Evolutionary conservation across 2,329 filamentous ascomycete genomes (phyloP).

Genomic region (Alternaria infectoria): DNA sequence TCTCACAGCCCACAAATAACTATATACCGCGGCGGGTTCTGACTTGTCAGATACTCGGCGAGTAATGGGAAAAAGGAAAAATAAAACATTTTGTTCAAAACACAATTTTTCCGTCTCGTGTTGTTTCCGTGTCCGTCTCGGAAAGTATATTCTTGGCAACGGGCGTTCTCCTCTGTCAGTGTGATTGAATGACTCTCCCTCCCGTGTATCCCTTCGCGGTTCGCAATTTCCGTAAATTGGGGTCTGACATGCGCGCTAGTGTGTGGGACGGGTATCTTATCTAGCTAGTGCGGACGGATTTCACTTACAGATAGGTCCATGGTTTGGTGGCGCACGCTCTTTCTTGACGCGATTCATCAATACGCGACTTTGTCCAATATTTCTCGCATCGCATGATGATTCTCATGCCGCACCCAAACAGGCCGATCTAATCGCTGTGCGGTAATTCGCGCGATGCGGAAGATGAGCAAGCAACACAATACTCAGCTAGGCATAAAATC

Average conservation of each 20-base stretch:
- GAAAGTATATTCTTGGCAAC: constrained; percentile 9
- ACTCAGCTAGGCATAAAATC: not conserved
- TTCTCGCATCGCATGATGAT: not conserved
- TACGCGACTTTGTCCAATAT: not conserved
- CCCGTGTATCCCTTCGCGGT: not conserved
- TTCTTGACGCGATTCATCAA: constrained; percentile 1
- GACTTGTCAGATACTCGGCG: constrained; percentile 3
- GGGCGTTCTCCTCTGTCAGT: not conserved
- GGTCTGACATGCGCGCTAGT: constrained; percentile 10
- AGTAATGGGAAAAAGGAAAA: constrained; percentile 17
- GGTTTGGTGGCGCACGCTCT: not conserved
- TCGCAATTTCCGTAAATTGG: constrained; percentile 15
- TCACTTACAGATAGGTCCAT: not conserved
- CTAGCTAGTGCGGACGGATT: not conserved
- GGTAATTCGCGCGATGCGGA: not conserved
- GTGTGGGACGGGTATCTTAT: constrained; percentile 15
- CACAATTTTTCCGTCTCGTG: not conserved
- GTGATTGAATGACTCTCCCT: not conserved
- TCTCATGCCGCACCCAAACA: not conserved
- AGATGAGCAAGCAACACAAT: no score
- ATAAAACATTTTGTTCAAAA: constrained; percentile 5
- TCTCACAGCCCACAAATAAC: not conserved
- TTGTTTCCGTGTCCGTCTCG: not conserved
- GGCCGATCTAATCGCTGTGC: not conserved
- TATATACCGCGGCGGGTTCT: not conserved